Percentiles rank a stretch among this genome's conserved stretches.
phyloP scores from a whole-genome alignment of 345 rosid species.

The Ailanthus altissimus region DNA sequence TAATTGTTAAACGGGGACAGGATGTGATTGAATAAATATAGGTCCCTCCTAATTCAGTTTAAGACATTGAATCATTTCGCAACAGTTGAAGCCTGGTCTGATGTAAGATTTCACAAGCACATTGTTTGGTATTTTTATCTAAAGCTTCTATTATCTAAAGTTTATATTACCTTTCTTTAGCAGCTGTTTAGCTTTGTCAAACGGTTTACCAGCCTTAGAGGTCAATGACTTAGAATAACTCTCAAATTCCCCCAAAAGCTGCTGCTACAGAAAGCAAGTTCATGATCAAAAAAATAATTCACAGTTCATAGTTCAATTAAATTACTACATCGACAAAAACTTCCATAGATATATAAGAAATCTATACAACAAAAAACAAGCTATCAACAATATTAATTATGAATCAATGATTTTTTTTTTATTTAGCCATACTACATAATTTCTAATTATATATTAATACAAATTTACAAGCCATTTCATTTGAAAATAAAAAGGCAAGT shows the following conservation, averaged over 20 bases:
- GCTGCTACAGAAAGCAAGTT: slow-evolving; percentile 43
- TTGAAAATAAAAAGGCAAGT: not conserved
- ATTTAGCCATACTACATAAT: not conserved
- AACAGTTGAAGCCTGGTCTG: not conserved
- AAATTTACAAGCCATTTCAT: not conserved
- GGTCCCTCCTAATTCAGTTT: too few relatives aligned
- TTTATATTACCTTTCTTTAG: slow-evolving; percentile 68
- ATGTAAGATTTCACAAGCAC: not conserved
- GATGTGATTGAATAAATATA: too few relatives aligned
- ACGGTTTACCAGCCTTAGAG: slow-evolving; percentile 51
- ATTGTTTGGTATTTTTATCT: not conserved
- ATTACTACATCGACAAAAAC: not conserved
- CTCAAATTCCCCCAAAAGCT: slow-evolving; percentile 65
- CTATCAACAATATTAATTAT: not conserved
- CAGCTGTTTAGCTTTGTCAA: slow-evolving; percentile 53
- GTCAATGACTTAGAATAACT: slow-evolving; percentile 47
- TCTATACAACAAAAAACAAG: not conserved
- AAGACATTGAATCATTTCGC: too few relatives aligned
- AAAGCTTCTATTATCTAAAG: too few relatives aligned
- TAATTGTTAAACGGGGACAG: too few relatives aligned
- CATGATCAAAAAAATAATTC: slow-evolving; percentile 22
- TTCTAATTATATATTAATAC: not conserved
- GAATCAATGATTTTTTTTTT: not conserved
- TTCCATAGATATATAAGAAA: not conserved
- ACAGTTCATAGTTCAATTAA: not conserved